Evolutionary conservation across 1,284 basidiomycete species (phyloP), one percentile per base, ranked within the genome.

Genomic region (Volvariella surrecta): DNA sequence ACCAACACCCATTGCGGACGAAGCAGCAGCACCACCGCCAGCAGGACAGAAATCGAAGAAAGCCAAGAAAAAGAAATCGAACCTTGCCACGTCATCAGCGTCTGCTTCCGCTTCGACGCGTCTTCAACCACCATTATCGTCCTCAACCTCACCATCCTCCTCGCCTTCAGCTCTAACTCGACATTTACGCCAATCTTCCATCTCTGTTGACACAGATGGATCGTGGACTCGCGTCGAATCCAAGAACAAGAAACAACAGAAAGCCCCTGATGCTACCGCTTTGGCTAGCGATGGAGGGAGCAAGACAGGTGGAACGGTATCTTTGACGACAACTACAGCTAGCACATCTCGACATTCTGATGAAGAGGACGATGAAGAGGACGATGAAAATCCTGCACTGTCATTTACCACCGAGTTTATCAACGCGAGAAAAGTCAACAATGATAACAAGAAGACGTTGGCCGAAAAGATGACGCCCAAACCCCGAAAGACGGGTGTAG

Each of bases 381-480:
- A 55, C 21, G 53, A 58, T 24, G 60, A 58, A 39, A 62, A 67
- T 43, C 54, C 59, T 37, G 57, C 49, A 39, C 49, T 45, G 38
- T 39, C 42, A 18, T 28, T 52, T 46, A 42, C 37, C 13, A 47
- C 48, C 38, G 45, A 16, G 10, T 21, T 41, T 45, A 44, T 41
- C 39, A 48, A 52, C 48, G 59, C 56, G 48, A 59, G n/a, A n/a
- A 56, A 45, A 51, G 17, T 24, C 40, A 11, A 49, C 54, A 32
- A 35, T 13, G 49, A 55, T 35, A 51, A 54, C 42, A 51, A 59
- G 40, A 63, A 65, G 42, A 74, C 78, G 2, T 63, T 82, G 9
- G 76, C 76, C 1, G 80, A 84, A 59, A 72, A 66, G 54, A 52
- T 78, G 45, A 54, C 77, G 16, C 76, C 79, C 13, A 79, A 74